Conservation (phyloP, 306 rosid species). For the Ormosia emarginata region DNA sequence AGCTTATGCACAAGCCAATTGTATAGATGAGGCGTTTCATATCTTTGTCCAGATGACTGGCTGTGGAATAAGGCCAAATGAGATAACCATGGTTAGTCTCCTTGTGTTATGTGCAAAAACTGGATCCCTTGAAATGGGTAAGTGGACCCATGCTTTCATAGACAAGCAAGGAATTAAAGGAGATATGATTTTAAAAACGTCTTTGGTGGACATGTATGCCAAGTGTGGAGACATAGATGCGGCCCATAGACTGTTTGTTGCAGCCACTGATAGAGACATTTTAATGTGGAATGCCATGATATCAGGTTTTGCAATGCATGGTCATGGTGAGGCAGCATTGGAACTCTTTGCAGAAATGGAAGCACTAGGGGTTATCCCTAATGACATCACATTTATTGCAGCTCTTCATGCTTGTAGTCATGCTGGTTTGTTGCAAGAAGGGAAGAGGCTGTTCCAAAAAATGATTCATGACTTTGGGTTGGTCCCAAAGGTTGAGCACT, state of each 20-base stretch:
- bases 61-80: constrained; percentile 47
- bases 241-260: constrained; percentile 36
- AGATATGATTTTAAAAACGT: constrained; percentile 44
- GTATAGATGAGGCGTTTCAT: constrained; percentile 37
- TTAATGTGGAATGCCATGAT: constrained; percentile 68
- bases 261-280: constrained; percentile 30
- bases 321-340: constrained; percentile 50
- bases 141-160: constrained; percentile 67
- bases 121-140: constrained; percentile 69
- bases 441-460: constrained; percentile 42
- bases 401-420: constrained; percentile 69
- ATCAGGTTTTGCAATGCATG: constrained; percentile 65
- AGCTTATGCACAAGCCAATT: constrained; percentile 41
- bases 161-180: constrained; percentile 37
- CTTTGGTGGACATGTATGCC: constrained; percentile 68
- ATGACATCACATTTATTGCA: constrained; percentile 48
- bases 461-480: constrained; percentile 43
- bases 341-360: constrained; percentile 50
- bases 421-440: constrained; percentile 51
- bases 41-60: constrained; percentile 43
- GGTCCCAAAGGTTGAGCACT: constrained; percentile 59
- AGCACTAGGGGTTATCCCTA: constrained; percentile 37
- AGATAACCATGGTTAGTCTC: constrained; percentile 52
- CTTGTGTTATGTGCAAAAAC: constrained; percentile 46
- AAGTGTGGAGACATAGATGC: constrained; percentile 66